These are phyloP conservation scores for Eimeria sp. DNA, from an alignment of 169 alveolate genomes.

Conservation along the genomic window DNA sequence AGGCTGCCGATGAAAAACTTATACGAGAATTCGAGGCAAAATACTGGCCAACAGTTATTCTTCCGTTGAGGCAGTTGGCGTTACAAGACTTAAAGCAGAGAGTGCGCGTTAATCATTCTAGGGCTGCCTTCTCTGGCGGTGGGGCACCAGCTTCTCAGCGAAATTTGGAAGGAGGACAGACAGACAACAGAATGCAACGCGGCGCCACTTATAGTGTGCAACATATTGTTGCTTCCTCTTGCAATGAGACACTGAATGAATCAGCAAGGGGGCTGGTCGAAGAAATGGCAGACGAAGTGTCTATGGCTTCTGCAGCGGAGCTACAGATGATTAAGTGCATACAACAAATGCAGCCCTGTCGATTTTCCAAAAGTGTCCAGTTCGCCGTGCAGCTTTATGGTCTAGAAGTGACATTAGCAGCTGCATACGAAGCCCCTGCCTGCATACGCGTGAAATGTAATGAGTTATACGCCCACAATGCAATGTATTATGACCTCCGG, in stretches of 20 bases:
- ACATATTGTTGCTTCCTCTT: not conserved
- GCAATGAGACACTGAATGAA: not conserved
- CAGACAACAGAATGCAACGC: not conserved
- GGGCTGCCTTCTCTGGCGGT: not conserved
- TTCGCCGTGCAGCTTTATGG: conserved; percentile 34
- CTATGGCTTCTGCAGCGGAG: conserved; percentile 50
- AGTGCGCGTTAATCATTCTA: not conserved
- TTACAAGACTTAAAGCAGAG: conserved; percentile 35
- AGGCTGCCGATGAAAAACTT: conserved; percentile 17
- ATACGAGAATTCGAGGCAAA: conserved; percentile 40
- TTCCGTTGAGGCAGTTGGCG: conserved; percentile 47
- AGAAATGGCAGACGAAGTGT: conserved; percentile 47
- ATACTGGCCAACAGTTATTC: conserved; percentile 58
- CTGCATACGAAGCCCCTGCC: conserved; percentile 58
- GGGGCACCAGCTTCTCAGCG: not conserved
- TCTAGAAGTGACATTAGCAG: conserved; percentile 35
- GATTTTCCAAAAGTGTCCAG: conserved; percentile 49
- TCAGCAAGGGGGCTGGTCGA: conserved; percentile 4
- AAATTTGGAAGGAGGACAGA: not conserved
- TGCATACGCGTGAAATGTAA: conserved; percentile 20
- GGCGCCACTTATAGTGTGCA: not conserved
- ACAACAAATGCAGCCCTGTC: conserved; percentile 28
- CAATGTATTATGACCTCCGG: conserved; percentile 62
- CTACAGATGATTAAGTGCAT: conserved; percentile 25
- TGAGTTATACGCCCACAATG: conserved; percentile 38